Evolutionary conservation across 805 yeast species (phyloP), one percentile per base, ranked within the genome.

Genomic region (Nakazawaea holstii): DNA sequence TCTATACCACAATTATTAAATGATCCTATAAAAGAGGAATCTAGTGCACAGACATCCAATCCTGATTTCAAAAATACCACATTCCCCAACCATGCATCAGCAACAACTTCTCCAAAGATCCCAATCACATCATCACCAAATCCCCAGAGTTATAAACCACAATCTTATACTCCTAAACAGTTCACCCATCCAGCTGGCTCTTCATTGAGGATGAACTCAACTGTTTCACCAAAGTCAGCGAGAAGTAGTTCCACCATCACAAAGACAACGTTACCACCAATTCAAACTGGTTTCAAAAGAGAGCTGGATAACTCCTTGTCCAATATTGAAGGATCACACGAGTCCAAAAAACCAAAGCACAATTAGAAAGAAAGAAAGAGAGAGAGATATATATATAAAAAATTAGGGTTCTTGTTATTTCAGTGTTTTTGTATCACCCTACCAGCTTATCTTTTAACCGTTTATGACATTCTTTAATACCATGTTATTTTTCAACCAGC

Each of bases 91-190:
- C 5, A 17, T 9, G 9, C 49, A 14, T 35, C 54, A 36, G 36
- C 43, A 15, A 41, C 50, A 15, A 44, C 49, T 33, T 35, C 50
- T 6, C 39, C 49, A 24, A 42, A 28, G 60, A 63, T 6, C 9
- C 9, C 17, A 9, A 27, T 11, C n/a, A 9, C 41, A 20, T 27
- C 41, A 36, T 13, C 31, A 15, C 8, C 28, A n/a, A 30, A 37
- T n/a, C 30, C 29, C 8, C 32, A 32, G 9, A 33, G 26, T 7
- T 38, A 41, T 14, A 42, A 28, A 39, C 47, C 47, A 26, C 50
- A 48, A 14, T 31, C 47, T 2, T 48, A 48, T 26, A 43, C 46
- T 10, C 50, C 46, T n/a, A 48, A 48, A 29, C 46, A 41, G n/a
- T 47, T 47, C 36, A 24, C 30, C 33, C n/a, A 31, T 8, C 38